Evolutionary conservation across 305 asterid genomes (phyloP).

Genomic region (Solanum chacoense): DNA sequence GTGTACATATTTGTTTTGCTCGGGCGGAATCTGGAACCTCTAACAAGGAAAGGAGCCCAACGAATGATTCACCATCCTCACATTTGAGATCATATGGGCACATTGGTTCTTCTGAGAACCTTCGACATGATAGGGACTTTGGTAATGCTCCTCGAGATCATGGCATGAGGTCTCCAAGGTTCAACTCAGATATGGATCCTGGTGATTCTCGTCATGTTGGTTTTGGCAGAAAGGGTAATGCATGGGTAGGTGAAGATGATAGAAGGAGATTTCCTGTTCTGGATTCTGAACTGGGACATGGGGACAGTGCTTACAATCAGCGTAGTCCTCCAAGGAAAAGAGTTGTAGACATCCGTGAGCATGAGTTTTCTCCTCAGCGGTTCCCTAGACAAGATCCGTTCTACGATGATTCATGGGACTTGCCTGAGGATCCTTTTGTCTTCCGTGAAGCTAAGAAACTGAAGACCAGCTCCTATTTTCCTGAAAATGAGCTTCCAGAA

Average conservation of each 20-base stretch:
- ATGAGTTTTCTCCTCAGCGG: slow-evolving; percentile 44
- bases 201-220: slow-evolving; percentile 24
- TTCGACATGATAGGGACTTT: slow-evolving; percentile 39
- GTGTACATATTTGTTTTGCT: slow-evolving; percentile 81
- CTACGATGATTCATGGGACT: slow-evolving; percentile 76
- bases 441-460: slow-evolving; percentile 59
- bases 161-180: slow-evolving; percentile 46
- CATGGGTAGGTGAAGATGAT: slow-evolving; percentile 40
- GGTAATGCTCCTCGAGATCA: slow-evolving; percentile 33
- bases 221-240: slow-evolving; percentile 29
- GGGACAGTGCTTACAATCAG: slow-evolving; percentile 32
- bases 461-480: slow-evolving; percentile 30
- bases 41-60: slow-evolving; percentile 45
- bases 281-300: slow-evolving; percentile 29
- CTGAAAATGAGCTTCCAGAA: slow-evolving; percentile 65
- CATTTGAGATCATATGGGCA: slow-evolving; percentile 33
- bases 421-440: slow-evolving; percentile 70
- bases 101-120: slow-evolving; percentile 33
- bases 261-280: slow-evolving; percentile 36
- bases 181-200: slow-evolving; percentile 31
- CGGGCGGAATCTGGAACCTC: slow-evolving; percentile 57
- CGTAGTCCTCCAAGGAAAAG: slow-evolving; percentile 44
- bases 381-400: slow-evolving; percentile 35
- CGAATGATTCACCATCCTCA: slow-evolving; percentile 47
- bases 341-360: slow-evolving; percentile 36